Evolutionary conservation across 176 grass and related monocot species (phyloP).

Genomic region (Hordeum marinum): DNA sequence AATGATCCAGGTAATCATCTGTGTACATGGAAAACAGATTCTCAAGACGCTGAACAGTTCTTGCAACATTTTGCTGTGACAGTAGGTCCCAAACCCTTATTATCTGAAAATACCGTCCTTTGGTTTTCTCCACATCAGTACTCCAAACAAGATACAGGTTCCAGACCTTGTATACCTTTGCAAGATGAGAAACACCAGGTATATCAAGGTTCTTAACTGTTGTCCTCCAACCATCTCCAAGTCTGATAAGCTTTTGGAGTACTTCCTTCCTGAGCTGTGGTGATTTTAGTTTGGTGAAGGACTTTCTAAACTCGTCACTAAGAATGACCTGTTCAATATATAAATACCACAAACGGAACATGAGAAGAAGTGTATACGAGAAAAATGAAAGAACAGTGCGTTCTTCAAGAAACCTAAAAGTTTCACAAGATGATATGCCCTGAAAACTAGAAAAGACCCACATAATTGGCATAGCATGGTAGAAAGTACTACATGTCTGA

Average conservation of each 20-base stretch:
- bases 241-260: conserved; percentile 50
- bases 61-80: conserved; percentile 38
- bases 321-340: conserved; percentile 49
- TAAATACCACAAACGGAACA: neutral
- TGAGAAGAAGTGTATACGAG: neutral
- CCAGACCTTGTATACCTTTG: conserved; percentile 40
- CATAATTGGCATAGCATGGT: too few relatives aligned
- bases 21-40: conserved; percentile 81
- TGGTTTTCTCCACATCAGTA: conserved; percentile 47
- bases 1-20: conserved; percentile 50
- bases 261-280: conserved; percentile 31
- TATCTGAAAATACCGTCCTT: conserved; percentile 46
- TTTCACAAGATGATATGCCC: neutral
- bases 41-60: conserved; percentile 45
- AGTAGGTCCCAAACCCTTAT: conserved; percentile 72
- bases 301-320: conserved; percentile 68
- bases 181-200: conserved; percentile 32
- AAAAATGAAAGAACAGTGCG: neutral
- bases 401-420: neutral
- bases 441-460: too few relatives aligned
- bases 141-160: conserved; percentile 76
- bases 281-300: conserved; percentile 61
- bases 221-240: conserved; percentile 64
- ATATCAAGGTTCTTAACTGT: conserved; percentile 12
- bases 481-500: neutral